Percentiles rank a stretch among this genome's conserved stretches.
Conservation (phyloP, 441 rosid genomes). For the Erodium moschatum region DNA sequence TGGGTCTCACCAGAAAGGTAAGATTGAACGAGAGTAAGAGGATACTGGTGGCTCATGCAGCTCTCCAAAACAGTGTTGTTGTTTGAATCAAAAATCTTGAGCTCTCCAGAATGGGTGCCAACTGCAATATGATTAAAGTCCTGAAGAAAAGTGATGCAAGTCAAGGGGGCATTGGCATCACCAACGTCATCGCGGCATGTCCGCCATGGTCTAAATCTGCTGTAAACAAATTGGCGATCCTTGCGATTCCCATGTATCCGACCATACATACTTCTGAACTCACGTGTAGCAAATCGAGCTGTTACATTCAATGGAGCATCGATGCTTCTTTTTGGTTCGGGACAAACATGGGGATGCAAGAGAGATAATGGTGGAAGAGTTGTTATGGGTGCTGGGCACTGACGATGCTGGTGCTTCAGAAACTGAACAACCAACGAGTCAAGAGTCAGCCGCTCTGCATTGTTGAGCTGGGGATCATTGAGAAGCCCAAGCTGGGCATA, state of each 20-base stretch:
- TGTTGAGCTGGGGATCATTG: slow-evolving; percentile 55
- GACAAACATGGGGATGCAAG: slow-evolving; percentile 89
- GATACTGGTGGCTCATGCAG: slow-evolving; percentile 68
- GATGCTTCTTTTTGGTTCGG: slow-evolving; percentile 83
- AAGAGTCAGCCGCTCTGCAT: slow-evolving; percentile 68
- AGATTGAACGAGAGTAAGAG: slow-evolving; percentile 68
- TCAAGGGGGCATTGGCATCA: slow-evolving; percentile 41
- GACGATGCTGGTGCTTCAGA: slow-evolving; percentile 96
- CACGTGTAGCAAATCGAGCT: slow-evolving; percentile 77
- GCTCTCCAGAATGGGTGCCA: slow-evolving; percentile 84
- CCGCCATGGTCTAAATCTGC: slow-evolving; percentile 91
- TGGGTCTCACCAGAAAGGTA: slow-evolving; percentile 50
- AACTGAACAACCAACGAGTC: slow-evolving; percentile 88
- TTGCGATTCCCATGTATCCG: slow-evolving; percentile 91
- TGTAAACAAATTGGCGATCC: slow-evolving; percentile 92
- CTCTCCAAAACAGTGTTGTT: slow-evolving; percentile 63
- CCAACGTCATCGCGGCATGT: slow-evolving; percentile 80
- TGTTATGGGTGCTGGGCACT: slow-evolving; percentile 96
- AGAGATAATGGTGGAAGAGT: slow-evolving; percentile 97
- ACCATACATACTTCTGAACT: slow-evolving; percentile 62
- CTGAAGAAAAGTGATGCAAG: slow-evolving; percentile 70
- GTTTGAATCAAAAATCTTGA: slow-evolving; percentile 67
- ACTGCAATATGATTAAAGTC: slow-evolving; percentile 74
- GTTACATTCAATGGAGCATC: slow-evolving; percentile 90
- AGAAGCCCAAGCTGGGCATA: slow-evolving; percentile 40